phyloP scores from a whole-genome alignment of 176 grass and related monocot species.

The Rhynchospora pubera region DNA sequence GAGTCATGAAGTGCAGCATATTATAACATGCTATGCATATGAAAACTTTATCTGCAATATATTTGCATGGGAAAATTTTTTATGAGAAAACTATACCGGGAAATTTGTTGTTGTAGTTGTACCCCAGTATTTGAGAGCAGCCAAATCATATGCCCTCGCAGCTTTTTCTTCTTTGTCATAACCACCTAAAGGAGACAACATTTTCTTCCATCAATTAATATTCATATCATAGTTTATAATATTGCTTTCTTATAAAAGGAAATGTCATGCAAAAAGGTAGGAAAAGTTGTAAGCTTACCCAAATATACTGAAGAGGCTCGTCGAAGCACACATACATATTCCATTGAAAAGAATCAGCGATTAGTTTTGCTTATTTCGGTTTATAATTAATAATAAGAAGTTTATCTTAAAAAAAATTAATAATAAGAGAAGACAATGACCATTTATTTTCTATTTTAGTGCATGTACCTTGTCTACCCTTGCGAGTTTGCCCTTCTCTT shows the following conservation, averaged over 20 bases:
- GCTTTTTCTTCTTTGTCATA: slow-evolving; percentile 43
- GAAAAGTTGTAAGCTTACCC: slow-evolving; percentile 21
- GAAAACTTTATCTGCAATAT: too few relatives aligned
- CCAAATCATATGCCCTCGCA: slow-evolving; percentile 38
- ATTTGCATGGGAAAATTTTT: not conserved
- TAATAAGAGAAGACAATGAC: not conserved
- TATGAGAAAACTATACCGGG: slow-evolving; percentile 12
- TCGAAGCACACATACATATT: not conserved
- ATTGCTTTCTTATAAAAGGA: not conserved
- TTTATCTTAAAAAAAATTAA: too few relatives aligned
- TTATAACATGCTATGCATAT: not conserved
- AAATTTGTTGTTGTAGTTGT: slow-evolving; percentile 35
- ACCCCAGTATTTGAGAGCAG: slow-evolving; percentile 45
- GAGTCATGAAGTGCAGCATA: not conserved
- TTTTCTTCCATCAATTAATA: not conserved
- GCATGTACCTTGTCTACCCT: slow-evolving; percentile 37
- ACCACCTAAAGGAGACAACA: slow-evolving; percentile 18
- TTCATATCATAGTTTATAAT: not conserved
- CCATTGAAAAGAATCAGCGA: not conserved
- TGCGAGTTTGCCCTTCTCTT: slow-evolving; percentile 39
- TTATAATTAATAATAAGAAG: not conserved
- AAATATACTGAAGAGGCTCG: slow-evolving; percentile 28
- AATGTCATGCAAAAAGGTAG: not conserved
- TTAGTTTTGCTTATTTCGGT: not conserved
- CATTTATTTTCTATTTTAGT: not conserved